Evolutionary conservation across 225 moss, liverwort and hornwort species (phyloP).

Genomic region (Marchantia polymorpha): DNA sequence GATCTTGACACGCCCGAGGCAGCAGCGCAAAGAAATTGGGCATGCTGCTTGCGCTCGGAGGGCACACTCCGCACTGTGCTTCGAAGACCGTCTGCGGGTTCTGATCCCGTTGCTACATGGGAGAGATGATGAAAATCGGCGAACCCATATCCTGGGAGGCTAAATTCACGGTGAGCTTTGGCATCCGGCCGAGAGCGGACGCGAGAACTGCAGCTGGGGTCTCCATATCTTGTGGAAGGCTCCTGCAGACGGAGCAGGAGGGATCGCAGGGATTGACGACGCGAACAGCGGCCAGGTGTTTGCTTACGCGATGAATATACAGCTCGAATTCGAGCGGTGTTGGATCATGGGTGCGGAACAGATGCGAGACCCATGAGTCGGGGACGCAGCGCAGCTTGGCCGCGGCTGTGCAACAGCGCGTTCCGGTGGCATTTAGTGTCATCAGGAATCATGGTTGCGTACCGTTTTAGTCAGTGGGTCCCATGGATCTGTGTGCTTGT

Average conservation of each 20-base stretch:
- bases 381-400: neutral
- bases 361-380: neutral
- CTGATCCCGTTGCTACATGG: neutral
- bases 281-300: constrained; percentile 13
- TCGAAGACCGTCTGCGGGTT: neutral
- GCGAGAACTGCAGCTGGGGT: neutral
- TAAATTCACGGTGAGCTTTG: neutral
- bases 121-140: too few relatives aligned
- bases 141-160: too few relatives aligned
- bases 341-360: neutral
- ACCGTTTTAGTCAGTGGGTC: neutral
- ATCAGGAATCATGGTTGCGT: constrained; percentile 9
- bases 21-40: too few relatives aligned
- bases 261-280: neutral
- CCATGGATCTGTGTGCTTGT: neutral
- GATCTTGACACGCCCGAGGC: too few relatives aligned
- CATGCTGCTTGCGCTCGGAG: too few relatives aligned
- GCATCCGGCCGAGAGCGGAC: too few relatives aligned
- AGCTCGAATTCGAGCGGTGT: neutral
- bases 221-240: neutral
- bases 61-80: neutral
- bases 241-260: neutral
- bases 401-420: neutral
- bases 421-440: neutral
- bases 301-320: neutral